Evolutionary conservation across 2,329 filamentous ascomycete species (phyloP).

Genomic region (Aspergillus quadrilineatus): DNA sequence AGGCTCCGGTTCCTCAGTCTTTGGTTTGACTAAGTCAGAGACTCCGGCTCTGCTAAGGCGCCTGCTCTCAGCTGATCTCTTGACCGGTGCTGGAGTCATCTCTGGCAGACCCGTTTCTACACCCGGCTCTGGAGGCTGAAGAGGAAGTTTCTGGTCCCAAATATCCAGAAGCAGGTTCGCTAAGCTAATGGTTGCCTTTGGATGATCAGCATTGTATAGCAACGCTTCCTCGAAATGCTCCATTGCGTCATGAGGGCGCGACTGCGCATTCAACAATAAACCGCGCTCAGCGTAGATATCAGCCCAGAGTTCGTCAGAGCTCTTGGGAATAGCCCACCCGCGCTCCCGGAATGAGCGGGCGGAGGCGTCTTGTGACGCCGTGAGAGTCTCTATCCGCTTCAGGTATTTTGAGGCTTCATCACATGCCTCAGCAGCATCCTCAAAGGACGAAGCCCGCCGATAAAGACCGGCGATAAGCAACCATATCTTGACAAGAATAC

Average conservation of each 20-base stretch:
- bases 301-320: slow-evolving; percentile 78
- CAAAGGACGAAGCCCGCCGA: slow-evolving; percentile 72
- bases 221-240: slow-evolving; percentile 79
- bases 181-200: slow-evolving; percentile 74
- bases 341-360: slow-evolving; percentile 61
- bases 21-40: neutral
- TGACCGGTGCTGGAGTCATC: slow-evolving; percentile 24
- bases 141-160: slow-evolving; percentile 57
- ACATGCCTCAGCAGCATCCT: slow-evolving; percentile 77
- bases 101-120: slow-evolving; percentile 29
- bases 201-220: slow-evolving; percentile 75
- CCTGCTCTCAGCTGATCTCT: slow-evolving; percentile 9
- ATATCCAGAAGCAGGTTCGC: slow-evolving; percentile 84
- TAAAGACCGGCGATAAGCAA: slow-evolving; percentile 87
- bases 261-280: slow-evolving; percentile 62
- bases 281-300: slow-evolving; percentile 81
- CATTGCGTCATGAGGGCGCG: slow-evolving; percentile 66
- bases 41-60: neutral
- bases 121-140: slow-evolving; percentile 32
- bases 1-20: neutral
- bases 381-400: slow-evolving; percentile 66
- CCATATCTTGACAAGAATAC: slow-evolving; percentile 76
- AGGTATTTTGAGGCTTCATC: slow-evolving; percentile 79
- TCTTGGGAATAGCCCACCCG: slow-evolving; percentile 78
- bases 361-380: slow-evolving; percentile 61